These are phyloP conservation scores for Saposhnikovia divaricata DNA, from an alignment of 129 eudicot species.

Conservation along the genomic window DNA sequence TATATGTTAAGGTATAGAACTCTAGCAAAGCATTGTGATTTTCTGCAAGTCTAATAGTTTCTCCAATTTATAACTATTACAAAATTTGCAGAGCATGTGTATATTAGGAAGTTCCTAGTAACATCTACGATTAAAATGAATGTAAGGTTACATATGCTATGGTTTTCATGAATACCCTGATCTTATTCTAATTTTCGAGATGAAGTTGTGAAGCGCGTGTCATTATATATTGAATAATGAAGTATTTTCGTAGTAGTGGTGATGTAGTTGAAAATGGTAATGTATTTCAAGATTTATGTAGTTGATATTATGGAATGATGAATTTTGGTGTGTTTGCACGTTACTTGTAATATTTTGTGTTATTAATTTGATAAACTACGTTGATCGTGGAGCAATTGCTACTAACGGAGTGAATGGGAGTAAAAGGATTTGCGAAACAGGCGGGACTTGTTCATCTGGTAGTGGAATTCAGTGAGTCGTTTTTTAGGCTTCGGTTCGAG, in stretches of 20 bases:
- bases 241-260: background rate
- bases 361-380: slow-evolving; percentile 73
- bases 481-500: background rate
- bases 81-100: too few species aligned
- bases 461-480: slow-evolving; percentile 86
- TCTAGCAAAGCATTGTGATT: too few species aligned
- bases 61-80: too few species aligned
- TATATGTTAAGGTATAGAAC: too few species aligned
- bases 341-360: slow-evolving; percentile 68
- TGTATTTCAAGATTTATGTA: background rate
- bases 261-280: background rate
- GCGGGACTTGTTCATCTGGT: slow-evolving; percentile 63
- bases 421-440: slow-evolving; percentile 38
- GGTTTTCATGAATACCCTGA: background rate
- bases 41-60: too few species aligned
- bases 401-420: slow-evolving; percentile 91
- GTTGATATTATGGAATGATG: background rate
- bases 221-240: background rate
- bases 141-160: too few species aligned
- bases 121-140: too few species aligned
- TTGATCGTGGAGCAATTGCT: slow-evolving; percentile 90
- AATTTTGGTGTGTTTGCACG: slow-evolving; percentile 31
- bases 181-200: background rate
- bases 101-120: too few species aligned
- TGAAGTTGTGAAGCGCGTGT: background rate